Conservation (phyloP, 768 basidiomycete genomes). For the Suillus occidentalis region DNA sequence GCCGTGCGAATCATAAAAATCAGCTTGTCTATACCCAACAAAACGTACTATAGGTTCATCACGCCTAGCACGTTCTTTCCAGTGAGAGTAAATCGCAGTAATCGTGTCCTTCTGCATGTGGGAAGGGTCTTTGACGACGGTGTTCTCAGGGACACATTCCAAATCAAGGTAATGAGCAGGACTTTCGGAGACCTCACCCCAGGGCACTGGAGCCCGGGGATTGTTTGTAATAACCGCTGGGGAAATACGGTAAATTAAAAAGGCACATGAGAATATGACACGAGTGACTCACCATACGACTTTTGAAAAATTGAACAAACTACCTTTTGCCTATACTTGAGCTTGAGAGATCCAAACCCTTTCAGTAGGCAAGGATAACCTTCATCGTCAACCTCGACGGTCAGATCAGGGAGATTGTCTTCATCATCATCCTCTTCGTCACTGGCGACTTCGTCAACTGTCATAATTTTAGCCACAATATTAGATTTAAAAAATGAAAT, state of each 20-base stretch:
- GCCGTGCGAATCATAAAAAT: not conserved
- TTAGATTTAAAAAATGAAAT: not conserved
- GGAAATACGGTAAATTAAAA: not conserved
- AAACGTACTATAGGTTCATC: not conserved
- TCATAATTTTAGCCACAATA: not conserved
- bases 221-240: not conserved
- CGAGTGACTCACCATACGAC: not conserved
- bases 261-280: not conserved
- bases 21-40: not conserved
- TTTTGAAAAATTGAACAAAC: not conserved
- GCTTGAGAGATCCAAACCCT: not conserved
- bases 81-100: not conserved
- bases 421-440: not conserved
- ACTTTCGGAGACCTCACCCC: not conserved
- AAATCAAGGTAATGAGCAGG: not conserved
- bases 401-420: not conserved
- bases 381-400: not conserved
- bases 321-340: not conserved
- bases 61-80: not conserved
- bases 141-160: not conserved
- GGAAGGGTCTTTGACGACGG: not conserved
- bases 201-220: not conserved
- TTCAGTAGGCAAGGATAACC: not conserved
- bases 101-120: not conserved
- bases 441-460: not conserved